phyloP scores from a whole-genome alignment of 192 early-diverging fungal species.

The Podila epicladia region DNA sequence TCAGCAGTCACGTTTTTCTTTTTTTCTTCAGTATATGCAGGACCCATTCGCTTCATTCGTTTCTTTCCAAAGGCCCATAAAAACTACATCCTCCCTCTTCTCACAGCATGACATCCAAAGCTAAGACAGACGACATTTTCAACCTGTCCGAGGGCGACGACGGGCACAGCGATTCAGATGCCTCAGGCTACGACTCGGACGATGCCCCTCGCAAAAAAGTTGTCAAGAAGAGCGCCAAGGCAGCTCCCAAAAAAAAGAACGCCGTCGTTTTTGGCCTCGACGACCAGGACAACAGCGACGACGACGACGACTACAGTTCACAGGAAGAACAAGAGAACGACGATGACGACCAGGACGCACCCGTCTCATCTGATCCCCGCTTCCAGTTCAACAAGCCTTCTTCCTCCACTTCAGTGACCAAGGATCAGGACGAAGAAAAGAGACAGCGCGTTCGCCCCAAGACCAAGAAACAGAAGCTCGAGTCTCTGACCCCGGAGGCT shows the following conservation, averaged over 20 bases:
- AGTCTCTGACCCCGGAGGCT: conserved; percentile 68
- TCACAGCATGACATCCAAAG: conserved; percentile 16
- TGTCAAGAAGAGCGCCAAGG: conserved; percentile 17
- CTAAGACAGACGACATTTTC: conserved; percentile 37
- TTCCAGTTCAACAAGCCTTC: neutral
- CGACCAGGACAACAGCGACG: conserved; percentile 7
- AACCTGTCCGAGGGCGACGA: conserved; percentile 35
- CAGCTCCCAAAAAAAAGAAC: conserved; percentile 5
- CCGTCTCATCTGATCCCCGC: conserved; percentile 1
- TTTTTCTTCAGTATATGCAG: neutral
- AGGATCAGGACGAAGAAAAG: neutral
- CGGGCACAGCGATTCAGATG: conserved; percentile 25
- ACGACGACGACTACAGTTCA: conserved; percentile 28
- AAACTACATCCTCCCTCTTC: neutral
- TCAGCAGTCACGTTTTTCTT: conserved; percentile 17
- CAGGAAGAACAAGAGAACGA: conserved; percentile 15
- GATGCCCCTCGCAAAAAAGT: conserved; percentile 9
- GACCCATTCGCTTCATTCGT: neutral
- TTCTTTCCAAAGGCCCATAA: neutral
- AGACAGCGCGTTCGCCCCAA: conserved; percentile 22
- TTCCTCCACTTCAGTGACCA: neutral
- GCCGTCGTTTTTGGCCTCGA: conserved; percentile 40
- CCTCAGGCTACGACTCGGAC: conserved; percentile 33
- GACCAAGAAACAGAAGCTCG: conserved; percentile 59
- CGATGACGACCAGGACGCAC: conserved; percentile 22